A percentile compares a stretch with the other conserved stretches of the same genome.
These are phyloP conservation scores for Rosa rugosa DNA, from an alignment of 306 rosid species.

Conservation along the genomic window DNA sequence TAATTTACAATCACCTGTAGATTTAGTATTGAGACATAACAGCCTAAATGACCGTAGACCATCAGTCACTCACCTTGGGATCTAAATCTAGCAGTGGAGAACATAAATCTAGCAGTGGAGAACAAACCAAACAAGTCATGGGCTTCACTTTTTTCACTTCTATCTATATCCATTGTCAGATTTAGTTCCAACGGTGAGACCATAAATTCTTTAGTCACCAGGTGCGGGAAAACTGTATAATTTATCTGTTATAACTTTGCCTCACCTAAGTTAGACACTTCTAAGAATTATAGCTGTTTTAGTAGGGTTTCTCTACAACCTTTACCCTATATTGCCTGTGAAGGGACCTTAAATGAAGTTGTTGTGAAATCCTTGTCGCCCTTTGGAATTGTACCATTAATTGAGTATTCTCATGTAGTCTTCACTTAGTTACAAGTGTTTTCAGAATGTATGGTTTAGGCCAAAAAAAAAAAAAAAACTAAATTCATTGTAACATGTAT, in stretches of 20 bases:
- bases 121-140: not conserved
- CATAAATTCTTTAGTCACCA: not conserved
- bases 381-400: not conserved
- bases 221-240: not conserved
- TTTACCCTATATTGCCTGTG: not conserved
- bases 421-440: conserved; percentile 11
- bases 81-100: not conserved
- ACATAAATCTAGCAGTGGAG: not conserved
- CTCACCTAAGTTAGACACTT: not conserved
- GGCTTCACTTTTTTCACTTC: not conserved
- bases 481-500: conserved; percentile 7
- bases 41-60: not conserved
- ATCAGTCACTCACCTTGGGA: not conserved
- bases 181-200: not conserved
- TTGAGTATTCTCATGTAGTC: not conserved
- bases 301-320: not conserved
- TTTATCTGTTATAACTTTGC: not conserved
- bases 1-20: not conserved
- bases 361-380: not conserved
- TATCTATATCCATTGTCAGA: not conserved
- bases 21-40: not conserved
- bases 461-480: conserved; percentile 4
- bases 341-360: not conserved
- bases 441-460: conserved; percentile 14
- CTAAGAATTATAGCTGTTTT: not conserved